A percentile compares a stretch with the other conserved stretches of the same genome.
Conservation (phyloP, 2,329 filamentous ascomycete species). For the Ophiobolus disseminans region DNA sequence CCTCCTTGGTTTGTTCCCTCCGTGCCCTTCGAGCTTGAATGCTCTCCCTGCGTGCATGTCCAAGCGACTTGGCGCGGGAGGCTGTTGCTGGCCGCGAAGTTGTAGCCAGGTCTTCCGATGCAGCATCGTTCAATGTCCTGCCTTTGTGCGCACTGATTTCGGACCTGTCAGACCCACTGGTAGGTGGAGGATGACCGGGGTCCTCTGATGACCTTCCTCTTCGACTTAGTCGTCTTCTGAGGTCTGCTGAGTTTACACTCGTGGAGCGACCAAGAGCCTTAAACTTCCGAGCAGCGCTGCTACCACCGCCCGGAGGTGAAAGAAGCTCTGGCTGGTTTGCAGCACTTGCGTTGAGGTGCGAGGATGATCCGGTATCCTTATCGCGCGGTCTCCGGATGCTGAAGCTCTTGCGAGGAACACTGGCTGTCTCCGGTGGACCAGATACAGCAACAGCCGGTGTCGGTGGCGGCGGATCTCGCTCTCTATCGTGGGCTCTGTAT, state of each 20-base stretch:
- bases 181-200: constrained; percentile 70
- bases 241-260: constrained; percentile 88
- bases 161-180: constrained; percentile 81
- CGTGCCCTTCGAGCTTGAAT: constrained; percentile 84
- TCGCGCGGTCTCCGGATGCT: constrained; percentile 73
- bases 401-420: constrained; percentile 81
- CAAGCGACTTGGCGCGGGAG: constrained; percentile 80
- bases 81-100: constrained; percentile 40
- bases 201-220: constrained; percentile 62
- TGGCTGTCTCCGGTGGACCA: constrained; percentile 70
- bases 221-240: constrained; percentile 69
- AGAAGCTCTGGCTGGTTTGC: constrained; percentile 80
- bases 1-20: constrained; percentile 74
- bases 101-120: constrained; percentile 57
- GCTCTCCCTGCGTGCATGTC: constrained; percentile 87
- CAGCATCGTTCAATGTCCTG: constrained; percentile 57
- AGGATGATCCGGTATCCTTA: constrained; percentile 57
- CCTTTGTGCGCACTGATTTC: constrained; percentile 56
- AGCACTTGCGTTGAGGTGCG: constrained; percentile 58
- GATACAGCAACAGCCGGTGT: constrained; percentile 83
- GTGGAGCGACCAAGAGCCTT: constrained; percentile 83
- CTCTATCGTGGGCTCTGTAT: constrained; percentile 63
- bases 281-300: constrained; percentile 62
- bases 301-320: constrained; percentile 70
- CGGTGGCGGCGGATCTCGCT: constrained; percentile 66